Percentiles rank a stretch among this genome's conserved stretches.
phyloP scores from a whole-genome alignment of 2,329 filamentous ascomycete species.

The Calcarisporium arbuscula region DNA sequence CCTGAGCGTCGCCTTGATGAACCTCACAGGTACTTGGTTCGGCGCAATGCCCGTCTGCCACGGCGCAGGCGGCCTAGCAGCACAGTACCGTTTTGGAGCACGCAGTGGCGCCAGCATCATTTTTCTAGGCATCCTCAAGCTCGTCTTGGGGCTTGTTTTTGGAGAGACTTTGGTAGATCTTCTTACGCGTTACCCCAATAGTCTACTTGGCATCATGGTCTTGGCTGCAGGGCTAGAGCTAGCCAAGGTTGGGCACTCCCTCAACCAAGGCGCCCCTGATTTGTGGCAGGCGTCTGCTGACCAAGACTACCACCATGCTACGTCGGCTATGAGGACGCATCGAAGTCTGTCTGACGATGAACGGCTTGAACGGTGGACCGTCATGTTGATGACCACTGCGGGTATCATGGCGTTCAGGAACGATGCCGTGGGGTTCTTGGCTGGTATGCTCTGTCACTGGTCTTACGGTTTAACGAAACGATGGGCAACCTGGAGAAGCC shows the following conservation, averaged over 20 bases:
- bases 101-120: conserved; percentile 81
- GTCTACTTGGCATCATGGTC: conserved; percentile 80
- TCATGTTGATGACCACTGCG: conserved; percentile 85
- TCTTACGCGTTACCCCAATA: conserved; percentile 66
- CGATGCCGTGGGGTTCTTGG: conserved; percentile 79
- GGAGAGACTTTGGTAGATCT: conserved; percentile 68
- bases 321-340: conserved; percentile 31
- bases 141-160: conserved; percentile 68
- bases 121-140: conserved; percentile 68
- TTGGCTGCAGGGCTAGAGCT: conserved; percentile 84
- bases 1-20: conserved; percentile 76
- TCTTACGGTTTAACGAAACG: conserved; percentile 49
- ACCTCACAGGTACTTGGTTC: conserved; percentile 81
- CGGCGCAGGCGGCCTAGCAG: conserved; percentile 83
- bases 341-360: conserved; percentile 59
- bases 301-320: conserved; percentile 28
- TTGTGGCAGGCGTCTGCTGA: conserved; percentile 49
- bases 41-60: conserved; percentile 95
- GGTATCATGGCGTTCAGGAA: conserved; percentile 81
- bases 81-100: conserved; percentile 86
- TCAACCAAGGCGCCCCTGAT: conserved; percentile 66
- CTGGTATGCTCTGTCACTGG: conserved; percentile 73
- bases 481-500: conserved; percentile 30
- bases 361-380: conserved; percentile 69
- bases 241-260: conserved; percentile 73